Base-by-base conservation (phyloP, 495 filamentous ascomycete species). In the Penicillium desertorum region DNA sequence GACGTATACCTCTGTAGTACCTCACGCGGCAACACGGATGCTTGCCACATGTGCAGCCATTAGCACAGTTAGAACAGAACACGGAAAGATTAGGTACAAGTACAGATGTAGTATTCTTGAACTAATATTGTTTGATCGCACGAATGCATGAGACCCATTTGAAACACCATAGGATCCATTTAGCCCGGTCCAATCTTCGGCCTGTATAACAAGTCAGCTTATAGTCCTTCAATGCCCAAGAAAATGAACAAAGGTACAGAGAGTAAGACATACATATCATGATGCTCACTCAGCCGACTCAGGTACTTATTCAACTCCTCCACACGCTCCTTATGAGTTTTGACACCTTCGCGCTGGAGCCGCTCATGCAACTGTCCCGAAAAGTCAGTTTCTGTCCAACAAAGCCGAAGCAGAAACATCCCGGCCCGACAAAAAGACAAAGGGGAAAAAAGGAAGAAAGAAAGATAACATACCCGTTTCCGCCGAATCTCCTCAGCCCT, bases 241-340 rank as follows among this genome's bases (percentile, higher is more conserved):
- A 41, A 27, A 44, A 1, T 14, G 16, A 17, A 42, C 53, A 29
- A 56, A 39, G 27, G 46, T 30, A 60, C 7, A 55, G 49, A 32
- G 46, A 56, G 39, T 22, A 58, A 57, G 32, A 79, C 79, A 61
- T 77, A 85, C 93, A 98, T 98, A 68, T 98, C 94, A 68, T 98
- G 94, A 72, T 98, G 94, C 74, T 98, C 94, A 73, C 90, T 96
- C 67, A 98, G 74, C 58, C 86, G 86, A 58, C 88, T 92, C 42
- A 98, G 77, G 68, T 96, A 96, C 66, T 90, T 89, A 70, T 98
- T 98, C 59, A 97, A 78, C 71, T 96, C 92, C 71, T 98, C 92
- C 43, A 98, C 94, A 2, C 89, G 86, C 79, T 98, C 87, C 71
- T 98, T 98, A 67, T 98, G 94, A 41, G 92, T 95, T 81, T 98